phyloP scores from a whole-genome alignment of 164 flowering plant genomes.

The Nelumbo lutea region DNA sequence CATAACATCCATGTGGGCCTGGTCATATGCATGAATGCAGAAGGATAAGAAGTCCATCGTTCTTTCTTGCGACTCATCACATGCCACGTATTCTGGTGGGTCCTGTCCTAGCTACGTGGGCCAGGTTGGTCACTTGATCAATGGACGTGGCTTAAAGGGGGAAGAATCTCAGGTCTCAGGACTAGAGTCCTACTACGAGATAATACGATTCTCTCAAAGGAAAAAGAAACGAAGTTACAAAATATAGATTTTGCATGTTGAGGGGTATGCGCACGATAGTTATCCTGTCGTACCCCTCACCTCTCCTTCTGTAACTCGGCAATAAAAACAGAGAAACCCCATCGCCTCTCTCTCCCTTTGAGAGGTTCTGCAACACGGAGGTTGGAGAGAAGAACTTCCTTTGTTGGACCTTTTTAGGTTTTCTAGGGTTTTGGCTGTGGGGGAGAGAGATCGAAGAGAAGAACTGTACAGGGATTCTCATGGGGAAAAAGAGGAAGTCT shows the following conservation, averaged over 20 bases:
- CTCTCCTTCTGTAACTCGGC: not conserved
- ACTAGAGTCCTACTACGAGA: too few relatives aligned
- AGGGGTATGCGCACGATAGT: not conserved
- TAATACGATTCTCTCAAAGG: too few relatives aligned
- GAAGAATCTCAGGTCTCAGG: too few relatives aligned
- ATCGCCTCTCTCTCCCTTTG: not conserved
- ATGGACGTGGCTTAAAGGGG: too few relatives aligned
- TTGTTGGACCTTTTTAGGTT: not conserved
- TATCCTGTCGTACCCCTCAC: not conserved
- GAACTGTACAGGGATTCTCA: conserved; percentile 5
- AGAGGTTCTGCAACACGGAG: not conserved
- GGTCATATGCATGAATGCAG: too few relatives aligned
- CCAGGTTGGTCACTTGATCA: too few relatives aligned
- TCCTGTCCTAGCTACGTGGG: too few relatives aligned
- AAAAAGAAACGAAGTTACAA: too few relatives aligned
- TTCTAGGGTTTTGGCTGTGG: conserved; percentile 2
- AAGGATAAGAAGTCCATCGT: too few relatives aligned
- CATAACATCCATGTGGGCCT: too few relatives aligned
- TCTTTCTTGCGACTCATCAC: too few relatives aligned
- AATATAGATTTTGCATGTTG: not conserved
- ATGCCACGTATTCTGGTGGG: too few relatives aligned
- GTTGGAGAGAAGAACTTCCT: not conserved
- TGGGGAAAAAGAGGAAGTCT: conserved; percentile 89
- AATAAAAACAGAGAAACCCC: not conserved
- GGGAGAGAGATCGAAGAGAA: not conserved